These are phyloP conservation scores for Trichophyton schoenleinii DNA, from an alignment of 2,329 filamentous ascomycete species.

Conservation along the genomic window DNA sequence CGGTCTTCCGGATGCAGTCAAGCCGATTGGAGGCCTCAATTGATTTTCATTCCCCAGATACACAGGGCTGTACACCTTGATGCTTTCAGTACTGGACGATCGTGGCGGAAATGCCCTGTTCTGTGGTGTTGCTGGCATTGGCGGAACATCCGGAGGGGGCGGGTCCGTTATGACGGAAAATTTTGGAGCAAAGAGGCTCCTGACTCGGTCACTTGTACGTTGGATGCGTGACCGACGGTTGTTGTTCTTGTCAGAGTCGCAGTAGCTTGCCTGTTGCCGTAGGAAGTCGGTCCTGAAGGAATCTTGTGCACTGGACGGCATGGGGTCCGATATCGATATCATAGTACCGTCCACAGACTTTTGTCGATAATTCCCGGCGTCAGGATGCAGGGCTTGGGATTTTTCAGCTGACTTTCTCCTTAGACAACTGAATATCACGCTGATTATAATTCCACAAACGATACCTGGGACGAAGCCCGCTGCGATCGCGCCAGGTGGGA, in stretches of 20 bases:
- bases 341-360: constrained; percentile 23
- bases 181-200: constrained; percentile 24
- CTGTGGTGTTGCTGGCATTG: constrained; percentile 22
- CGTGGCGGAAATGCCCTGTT: constrained; percentile 16
- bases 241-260: constrained; percentile 12
- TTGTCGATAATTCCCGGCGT: constrained; percentile 18
- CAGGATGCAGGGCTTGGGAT: not conserved
- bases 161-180: constrained; percentile 15
- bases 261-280: constrained; percentile 20
- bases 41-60: constrained; percentile 13
- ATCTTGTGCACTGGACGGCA: constrained; percentile 28
- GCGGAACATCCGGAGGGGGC: constrained; percentile 10
- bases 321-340: constrained; percentile 32
- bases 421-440: constrained; percentile 39
- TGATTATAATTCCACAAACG: constrained; percentile 36
- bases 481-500: constrained; percentile 30
- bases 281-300: constrained; percentile 36
- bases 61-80: constrained; percentile 35
- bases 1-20: constrained; percentile 14
- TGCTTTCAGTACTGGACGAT: constrained; percentile 33
- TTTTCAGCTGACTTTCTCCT: constrained; percentile 16
- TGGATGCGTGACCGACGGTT: constrained; percentile 20
- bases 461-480: constrained; percentile 38
- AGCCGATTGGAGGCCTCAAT: constrained; percentile 20
- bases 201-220: constrained; percentile 26